Evolutionary conservation across 2,329 filamentous ascomycete species (phyloP), one percentile per base, ranked within the genome.

Genomic region (Juglanconis oblonga): DNA sequence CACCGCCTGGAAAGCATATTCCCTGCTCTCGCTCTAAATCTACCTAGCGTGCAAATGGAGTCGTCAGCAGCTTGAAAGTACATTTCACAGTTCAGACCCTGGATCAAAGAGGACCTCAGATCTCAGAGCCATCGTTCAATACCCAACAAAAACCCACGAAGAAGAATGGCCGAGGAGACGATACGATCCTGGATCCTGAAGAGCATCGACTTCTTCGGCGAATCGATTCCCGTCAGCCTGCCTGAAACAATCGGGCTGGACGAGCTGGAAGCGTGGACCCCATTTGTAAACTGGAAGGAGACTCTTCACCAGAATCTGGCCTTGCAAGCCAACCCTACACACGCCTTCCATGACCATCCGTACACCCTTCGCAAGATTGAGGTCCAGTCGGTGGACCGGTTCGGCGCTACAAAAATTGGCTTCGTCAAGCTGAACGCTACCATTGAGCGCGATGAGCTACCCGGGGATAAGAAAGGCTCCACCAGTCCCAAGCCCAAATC

Each of bases 301-400:
- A 81, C 74, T 11, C 70, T 85, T 40, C 72, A 71, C 24, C 71
- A 66, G 49, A 82, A 81, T n/a, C 77, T 85, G 38, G 55, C 68
- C 11, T 73, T 79, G 0, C 82, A 85, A 65, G 56, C 63, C 49
- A 66, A 73, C 58, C 35, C 71, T 1, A 62, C 69, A n/a, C 81
- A 85, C 65, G 78, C 81, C 3, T 87, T 87, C 73, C 76, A 84
- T 70, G 9, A 64, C 0, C 76, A 81, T 59, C 83, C 83, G 0
- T 87, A 86, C 69, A 60, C 68, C 6, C 78, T 87, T 0, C 77
- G 74, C 52, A 74, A 74, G 60, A 72, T 87, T 60, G 78, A 73
- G 0, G 67, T 87, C 57, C 83, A 86, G 67, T 75, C 81, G n/a
- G 79, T 78, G 63, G 83, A 86, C 67, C 70, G 76, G 33, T 87